phyloP scores from a whole-genome alignment of 192 early-diverging fungal species.

The Ramicandelaber brevisporus region DNA sequence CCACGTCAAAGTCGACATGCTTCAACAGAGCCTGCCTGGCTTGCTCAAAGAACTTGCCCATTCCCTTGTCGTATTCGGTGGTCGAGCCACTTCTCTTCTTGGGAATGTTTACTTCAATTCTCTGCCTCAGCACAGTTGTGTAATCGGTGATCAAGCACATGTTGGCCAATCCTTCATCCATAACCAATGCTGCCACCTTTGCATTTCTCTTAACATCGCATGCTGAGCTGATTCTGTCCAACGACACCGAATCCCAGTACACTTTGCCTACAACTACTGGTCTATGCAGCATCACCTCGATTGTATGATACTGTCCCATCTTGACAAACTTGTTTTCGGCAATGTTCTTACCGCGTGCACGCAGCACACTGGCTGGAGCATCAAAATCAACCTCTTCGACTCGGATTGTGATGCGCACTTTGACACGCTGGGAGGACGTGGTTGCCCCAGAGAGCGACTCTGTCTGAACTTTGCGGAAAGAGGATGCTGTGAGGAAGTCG shows the following conservation, averaged over 20 bases:
- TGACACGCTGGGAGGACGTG: conserved; percentile 52
- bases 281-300: conserved; percentile 77
- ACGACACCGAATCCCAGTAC: conserved; percentile 82
- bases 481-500: conserved; percentile 68
- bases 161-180: conserved; percentile 75
- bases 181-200: conserved; percentile 77
- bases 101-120: conserved; percentile 79
- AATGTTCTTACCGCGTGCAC: conserved; percentile 69
- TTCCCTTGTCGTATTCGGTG: conserved; percentile 73
- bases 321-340: conserved; percentile 77
- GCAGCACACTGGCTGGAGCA: conserved; percentile 52
- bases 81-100: conserved; percentile 77
- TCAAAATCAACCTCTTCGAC: conserved; percentile 83
- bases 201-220: conserved; percentile 75
- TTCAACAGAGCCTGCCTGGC: conserved; percentile 64
- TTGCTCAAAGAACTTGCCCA: conserved; percentile 74
- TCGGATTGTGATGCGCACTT: conserved; percentile 54
- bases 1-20: conserved; percentile 73
- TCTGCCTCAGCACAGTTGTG: conserved; percentile 86
- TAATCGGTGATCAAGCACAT: conserved; percentile 78
- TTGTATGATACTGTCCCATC: conserved; percentile 77
- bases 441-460: conserved; percentile 76
- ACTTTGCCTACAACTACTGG: conserved; percentile 68
- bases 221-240: conserved; percentile 68
- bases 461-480: conserved; percentile 71